These are phyloP conservation scores for barrel medic (Medicago truncatula) DNA, from an alignment of 306 rosid species.

Conservation along the genomic window MtrunA17r5.0-ANR NC_053042.1:42338501-42339000, in stretches of 20 bases:
- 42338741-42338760: slow-evolving; percentile 77
- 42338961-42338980: slow-evolving; percentile 5
- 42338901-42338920: slow-evolving; percentile 81
- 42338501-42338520: no score
- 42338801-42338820: slow-evolving; percentile 71
- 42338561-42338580: no score
- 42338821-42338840: slow-evolving; percentile 75
- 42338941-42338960: slow-evolving; percentile 1
- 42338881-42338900: slow-evolving; percentile 72
- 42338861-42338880: slow-evolving; percentile 75
- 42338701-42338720: slow-evolving; percentile 93
- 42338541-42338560: neutral
- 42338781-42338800: slow-evolving; percentile 71
- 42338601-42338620: neutral
- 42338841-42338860: slow-evolving; percentile 88
- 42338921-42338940: slow-evolving; percentile 2
- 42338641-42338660: neutral
- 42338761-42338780: slow-evolving; percentile 67
- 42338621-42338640: neutral
- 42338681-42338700: slow-evolving; percentile 63
- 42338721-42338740: slow-evolving; percentile 78
- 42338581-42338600: no score
- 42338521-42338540: neutral
- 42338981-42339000: neutral
- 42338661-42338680: neutral